Evolutionary conservation across 768 basidiomycete genomes (phyloP), one percentile per base, ranked within the genome.

Genomic region (Lepiota brunneoincarnata): DNA sequence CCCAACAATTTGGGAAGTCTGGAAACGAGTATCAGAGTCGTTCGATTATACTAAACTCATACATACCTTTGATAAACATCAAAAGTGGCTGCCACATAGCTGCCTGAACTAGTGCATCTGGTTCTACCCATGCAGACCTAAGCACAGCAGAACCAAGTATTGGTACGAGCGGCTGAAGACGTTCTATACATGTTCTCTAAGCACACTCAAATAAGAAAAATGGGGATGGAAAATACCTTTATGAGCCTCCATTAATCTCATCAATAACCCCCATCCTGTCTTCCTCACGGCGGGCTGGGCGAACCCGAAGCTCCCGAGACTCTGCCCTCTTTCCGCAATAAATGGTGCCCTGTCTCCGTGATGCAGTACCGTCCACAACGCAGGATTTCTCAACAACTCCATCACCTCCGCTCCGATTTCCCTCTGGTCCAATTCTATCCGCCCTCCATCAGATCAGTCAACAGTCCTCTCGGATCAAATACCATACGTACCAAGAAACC

Each of bases 1-100:
- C 68, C 92, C 92, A 94, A 7, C 82, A 77, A n/a, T 72, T 67
- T 0, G 82, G 82, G 58, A 80, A 83, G 46, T 82, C 91, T 91
- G 58, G 26, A 46, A 17, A 18, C 2, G n/a, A 40, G 20, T 4
- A 39, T 54, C 35, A 49, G 47, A 46, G 44, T 38, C 28, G 41
- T 40, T 21, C 15, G 37, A 35, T 44, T 20, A 10, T 15, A 15
- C 28, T 47, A 41, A 23, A 20, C 20, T 3, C 2, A 40, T 9
- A 49, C 60, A n/a, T 59, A 91, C 93, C 83, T 69, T 80, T 83
- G 38, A 96, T 68, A 61, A 91, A 90, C 10, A 75, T 74, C 7
- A 93, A 70, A 45, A 92, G 63, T 0, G 89, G 87, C 37, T 80
- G 79, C 75, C 87, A 87, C 80, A 93, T 85, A 1, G 68, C 66